Evolutionary conservation across 768 basidiomycete species (phyloP).

Genomic region (Tephrocybe sp.): DNA sequence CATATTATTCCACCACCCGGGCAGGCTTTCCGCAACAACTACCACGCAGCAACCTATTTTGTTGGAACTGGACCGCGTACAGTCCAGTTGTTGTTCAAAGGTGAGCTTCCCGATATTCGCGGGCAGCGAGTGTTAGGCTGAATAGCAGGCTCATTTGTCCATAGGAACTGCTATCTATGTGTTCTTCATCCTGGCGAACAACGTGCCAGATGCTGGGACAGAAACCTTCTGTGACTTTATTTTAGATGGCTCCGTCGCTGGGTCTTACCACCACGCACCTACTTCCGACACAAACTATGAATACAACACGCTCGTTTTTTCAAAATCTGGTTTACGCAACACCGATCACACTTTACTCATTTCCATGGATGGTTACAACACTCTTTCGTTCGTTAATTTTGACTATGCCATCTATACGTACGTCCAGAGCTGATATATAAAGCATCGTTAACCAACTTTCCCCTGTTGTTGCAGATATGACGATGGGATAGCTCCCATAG

Average conservation of each 20-base stretch:
- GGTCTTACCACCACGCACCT: conserved; percentile 26
- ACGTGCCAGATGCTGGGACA: conserved; percentile 18
- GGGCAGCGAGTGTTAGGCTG: background rate
- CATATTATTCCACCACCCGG: background rate
- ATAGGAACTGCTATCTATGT: conserved; percentile 37
- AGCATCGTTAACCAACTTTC: background rate
- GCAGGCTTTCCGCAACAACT: conserved; percentile 12
- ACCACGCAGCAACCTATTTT: conserved; percentile 21
- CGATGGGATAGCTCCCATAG: background rate
- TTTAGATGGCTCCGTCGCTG: conserved; percentile 25
- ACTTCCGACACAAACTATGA: conserved; percentile 19
- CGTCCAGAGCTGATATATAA: conserved; percentile 8
- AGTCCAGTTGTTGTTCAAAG: conserved; percentile 14
- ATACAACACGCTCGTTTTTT: conserved; percentile 33
- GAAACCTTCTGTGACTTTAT: conserved; percentile 29
- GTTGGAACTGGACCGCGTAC: background rate
- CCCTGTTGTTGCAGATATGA: background rate
- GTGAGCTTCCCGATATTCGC: background rate
- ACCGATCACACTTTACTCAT: conserved; percentile 29
- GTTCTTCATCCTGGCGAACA: conserved; percentile 34
- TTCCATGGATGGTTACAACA: conserved; percentile 26
- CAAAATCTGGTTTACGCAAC: conserved; percentile 24
- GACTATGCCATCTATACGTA: conserved; percentile 43
- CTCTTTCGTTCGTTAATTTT: conserved; percentile 34
- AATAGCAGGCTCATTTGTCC: background rate